Base-by-base conservation (phyloP, 2,329 filamentous ascomycete genomes). In the Dothistroma pini region DNA sequence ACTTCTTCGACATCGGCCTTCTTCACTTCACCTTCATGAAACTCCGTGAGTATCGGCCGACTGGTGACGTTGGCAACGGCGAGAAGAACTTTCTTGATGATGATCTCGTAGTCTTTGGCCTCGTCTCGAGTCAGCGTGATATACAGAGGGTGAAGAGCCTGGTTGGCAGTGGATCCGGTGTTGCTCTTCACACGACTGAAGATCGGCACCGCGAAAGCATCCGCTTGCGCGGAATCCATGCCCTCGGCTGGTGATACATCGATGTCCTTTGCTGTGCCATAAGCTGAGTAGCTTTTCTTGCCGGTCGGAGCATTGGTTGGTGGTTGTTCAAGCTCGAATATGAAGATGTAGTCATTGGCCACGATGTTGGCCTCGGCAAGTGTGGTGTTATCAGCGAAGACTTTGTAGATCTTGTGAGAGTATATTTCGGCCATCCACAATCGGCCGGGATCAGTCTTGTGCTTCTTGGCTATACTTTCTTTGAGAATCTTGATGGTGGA, bases 361-460 rank as follows among this genome's bases (percentile, higher is more conserved):
- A 79, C 75, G 57, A 97, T 93, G 55, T 78, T 78, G 53, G 87
- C 85, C 59, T 96, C 92, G 0, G 86, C 86, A 10, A 93, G 86
- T 8, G 80, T 78, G 32, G 82, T 81, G 8, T 78, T 78, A 69
- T 97, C 90, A 25, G 91, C 84, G 66, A 95, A 92, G 54, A 91
- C 83, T 72, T 92, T 93, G 80, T 93, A 97, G 75, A 97, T 93
- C 68, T 88, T 91, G 67, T 86, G 81, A 68, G 86, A 89, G 74
- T 91, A 96, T 55, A 96, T 86, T 70, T 99, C 95, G 0, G 86
- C 88, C 14, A 88, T 87, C 71, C 96, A 86, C n/a, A 97, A 73
- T 12, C 85, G 84, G 53, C 87, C 82, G 54, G 81, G 72, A 58
- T 78, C 62, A 83, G 85, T 69, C 71, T 77, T 68, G 59, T 84